Evolutionary conservation across 176 grass and related monocot genomes (phyloP).

Genomic region (Aegilops longissima): DNA sequence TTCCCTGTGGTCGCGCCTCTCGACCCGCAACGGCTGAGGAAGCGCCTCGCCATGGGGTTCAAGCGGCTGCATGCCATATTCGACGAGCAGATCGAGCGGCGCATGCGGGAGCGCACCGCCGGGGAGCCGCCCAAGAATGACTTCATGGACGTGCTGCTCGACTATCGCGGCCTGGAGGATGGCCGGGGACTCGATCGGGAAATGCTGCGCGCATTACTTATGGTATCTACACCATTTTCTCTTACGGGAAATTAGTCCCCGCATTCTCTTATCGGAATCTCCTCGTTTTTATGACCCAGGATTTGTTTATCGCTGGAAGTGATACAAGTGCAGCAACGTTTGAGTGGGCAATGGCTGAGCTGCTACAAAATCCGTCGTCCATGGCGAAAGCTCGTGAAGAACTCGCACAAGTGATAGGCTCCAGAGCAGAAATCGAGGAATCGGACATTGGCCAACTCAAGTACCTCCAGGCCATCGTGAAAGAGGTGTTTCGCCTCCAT

Average conservation of each 20-base stretch:
- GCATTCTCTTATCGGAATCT: too few relatives aligned
- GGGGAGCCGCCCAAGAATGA: conserved; percentile 18
- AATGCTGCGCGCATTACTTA: conserved; percentile 6
- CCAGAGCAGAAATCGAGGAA: conserved; percentile 21
- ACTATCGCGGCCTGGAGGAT: conserved; percentile 7
- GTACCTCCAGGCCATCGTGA: conserved; percentile 52
- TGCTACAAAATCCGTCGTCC: conserved; percentile 34
- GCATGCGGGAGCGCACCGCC: background rate
- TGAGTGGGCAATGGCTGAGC: conserved; percentile 65
- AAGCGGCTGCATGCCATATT: conserved; percentile 24
- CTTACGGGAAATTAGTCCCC: too few relatives aligned
- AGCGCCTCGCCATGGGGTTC: background rate
- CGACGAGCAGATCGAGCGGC: conserved; percentile 40
- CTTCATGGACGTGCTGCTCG: conserved; percentile 38
- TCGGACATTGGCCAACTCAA: conserved; percentile 28
- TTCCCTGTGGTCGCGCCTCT: conserved; percentile 36
- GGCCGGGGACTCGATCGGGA: conserved; percentile 12
- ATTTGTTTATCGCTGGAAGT: conserved; percentile 40
- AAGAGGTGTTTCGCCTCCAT: conserved; percentile 57
- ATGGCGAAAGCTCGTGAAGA: conserved; percentile 40
- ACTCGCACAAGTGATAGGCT: background rate
- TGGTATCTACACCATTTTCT: conserved; percentile 1
- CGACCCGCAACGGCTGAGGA: conserved; percentile 43
- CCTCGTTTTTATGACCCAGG: conserved; percentile 5
- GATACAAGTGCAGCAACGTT: conserved; percentile 29